phyloP scores from a whole-genome alignment of 176 grass and related monocot genomes.

The Avena sativa region DNA sequence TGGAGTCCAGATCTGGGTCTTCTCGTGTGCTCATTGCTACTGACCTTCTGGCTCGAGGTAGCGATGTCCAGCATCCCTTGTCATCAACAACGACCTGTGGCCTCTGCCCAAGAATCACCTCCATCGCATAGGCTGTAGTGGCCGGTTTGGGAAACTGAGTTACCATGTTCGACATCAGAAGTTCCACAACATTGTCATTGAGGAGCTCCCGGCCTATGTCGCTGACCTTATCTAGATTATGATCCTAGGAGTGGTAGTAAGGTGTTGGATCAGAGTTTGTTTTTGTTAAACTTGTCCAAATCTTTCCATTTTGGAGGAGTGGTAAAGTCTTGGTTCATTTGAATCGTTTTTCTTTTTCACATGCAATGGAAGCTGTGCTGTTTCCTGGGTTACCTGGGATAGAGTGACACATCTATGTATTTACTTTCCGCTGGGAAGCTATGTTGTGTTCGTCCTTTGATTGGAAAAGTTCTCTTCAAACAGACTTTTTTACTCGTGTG shows the following conservation, averaged over 20 bases:
- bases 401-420: conserved; percentile 26
- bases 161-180: conserved; percentile 71
- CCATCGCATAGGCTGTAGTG: conserved; percentile 62
- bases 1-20: conserved; percentile 71
- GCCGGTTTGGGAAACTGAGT: conserved; percentile 73
- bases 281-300: conserved; percentile 44
- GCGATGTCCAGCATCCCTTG: conserved; percentile 75
- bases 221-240: conserved; percentile 67
- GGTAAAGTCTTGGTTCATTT: conserved; percentile 33
- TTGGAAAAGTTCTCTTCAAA: background rate
- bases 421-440: background rate
- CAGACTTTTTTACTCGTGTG: background rate
- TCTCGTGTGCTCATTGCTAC: conserved; percentile 71
- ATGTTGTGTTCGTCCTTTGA: background rate
- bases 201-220: conserved; percentile 66
- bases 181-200: conserved; percentile 61
- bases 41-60: conserved; percentile 70
- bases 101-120: conserved; percentile 76
- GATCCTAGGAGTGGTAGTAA: conserved; percentile 32
- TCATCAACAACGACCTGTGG: conserved; percentile 70
- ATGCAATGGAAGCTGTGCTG: conserved; percentile 18
- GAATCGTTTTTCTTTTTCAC: conserved; percentile 9
- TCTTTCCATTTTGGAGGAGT: conserved; percentile 39
- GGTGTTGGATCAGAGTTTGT: conserved; percentile 37
- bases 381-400: conserved; percentile 30